These are phyloP conservation scores for Nepenthes alata DNA, from an alignment of 179 eudicot genomes.

Conservation along the genomic window DNA sequence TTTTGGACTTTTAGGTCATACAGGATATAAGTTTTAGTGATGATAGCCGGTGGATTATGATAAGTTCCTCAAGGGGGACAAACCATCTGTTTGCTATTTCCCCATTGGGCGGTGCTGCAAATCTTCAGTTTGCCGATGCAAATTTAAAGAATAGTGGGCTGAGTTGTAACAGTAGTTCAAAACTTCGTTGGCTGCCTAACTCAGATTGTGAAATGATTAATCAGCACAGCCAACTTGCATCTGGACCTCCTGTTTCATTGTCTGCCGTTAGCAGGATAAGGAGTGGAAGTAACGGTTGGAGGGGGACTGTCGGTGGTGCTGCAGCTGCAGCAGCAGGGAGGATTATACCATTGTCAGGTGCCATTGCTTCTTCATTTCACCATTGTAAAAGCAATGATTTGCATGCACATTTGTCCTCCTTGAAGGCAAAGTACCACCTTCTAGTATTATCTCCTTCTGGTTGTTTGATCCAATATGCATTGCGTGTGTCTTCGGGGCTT, in stretches of 20 bases:
- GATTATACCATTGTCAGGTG: constrained; percentile 37
- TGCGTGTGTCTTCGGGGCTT: constrained; percentile 29
- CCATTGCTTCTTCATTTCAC: constrained; percentile 55
- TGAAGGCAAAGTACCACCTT: constrained; percentile 39
- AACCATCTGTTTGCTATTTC: constrained; percentile 73
- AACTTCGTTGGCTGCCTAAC: constrained; percentile 19
- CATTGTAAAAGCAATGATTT: constrained; percentile 26
- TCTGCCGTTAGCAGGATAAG: constrained; percentile 69
- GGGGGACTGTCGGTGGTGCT: constrained; percentile 52
- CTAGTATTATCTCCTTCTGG: constrained; percentile 68
- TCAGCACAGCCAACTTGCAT: constrained; percentile 23
- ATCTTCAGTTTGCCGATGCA: constrained; percentile 31
- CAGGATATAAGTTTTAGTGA: constrained; percentile 81
- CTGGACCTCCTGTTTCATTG: constrained; percentile 56
- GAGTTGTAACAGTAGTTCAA: constrained; percentile 18
- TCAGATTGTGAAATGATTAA: constrained; percentile 23
- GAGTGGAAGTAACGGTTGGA: constrained; percentile 71
- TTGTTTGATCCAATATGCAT: constrained; percentile 49
- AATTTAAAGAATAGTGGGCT: constrained; percentile 20
- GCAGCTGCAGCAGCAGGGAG: constrained; percentile 67
- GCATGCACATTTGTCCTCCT: constrained; percentile 11
- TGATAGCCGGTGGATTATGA: constrained; percentile 79
- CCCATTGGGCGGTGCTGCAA: constrained; percentile 57
- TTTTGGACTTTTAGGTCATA: constrained; percentile 44
- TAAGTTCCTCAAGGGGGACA: constrained; percentile 86